Base-by-base conservation (phyloP, 2,329 filamentous ascomycete species). In the Sclerotinia subarctica region DNA sequence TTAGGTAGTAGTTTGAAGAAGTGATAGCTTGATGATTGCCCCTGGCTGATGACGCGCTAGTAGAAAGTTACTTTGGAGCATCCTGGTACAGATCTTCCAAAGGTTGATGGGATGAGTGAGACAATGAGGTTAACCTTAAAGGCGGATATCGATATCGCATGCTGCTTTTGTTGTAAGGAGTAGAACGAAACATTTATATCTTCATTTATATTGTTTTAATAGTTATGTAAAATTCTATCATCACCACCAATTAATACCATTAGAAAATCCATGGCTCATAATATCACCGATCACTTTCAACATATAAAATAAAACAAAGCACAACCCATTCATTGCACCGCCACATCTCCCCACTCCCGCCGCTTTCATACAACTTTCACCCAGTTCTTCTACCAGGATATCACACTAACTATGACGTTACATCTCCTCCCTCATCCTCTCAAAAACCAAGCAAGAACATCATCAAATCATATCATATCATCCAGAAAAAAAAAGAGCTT, bases 261-360 rank as follows among this genome's bases (percentile, higher is more conserved):
- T 32, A 26, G 26, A 32, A 53, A 53, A 21, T 11, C 10, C 52
- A 19, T 53, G 2, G 4, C 24, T 19, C 2, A 21, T 19, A 17
- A 21, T 29, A 53, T 32, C 2, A n/a, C n/a, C n/a, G n/a, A n/a
- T n/a, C n/a, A n/a, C n/a, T n/a, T n/a, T n/a, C n/a, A n/a, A n/a
- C n/a, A n/a, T n/a, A n/a, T n/a, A n/a, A n/a, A n/a, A n/a, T n/a
- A 13, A 60, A 47, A 42, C 57, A 60, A 60, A 29, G 57, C 38
- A 60, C 29, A 60, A 44, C 38, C 15, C 35, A 21, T 26, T 26
- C 2, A 13, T 56, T 26, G 49, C 46, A 66, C 56, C 42, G 44
- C 47, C 56, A 67, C 52, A 65, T 59, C 64, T 68, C 29, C 35
- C 49, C 62, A 58, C 51, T 47, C 21, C 15, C 47, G 32, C 35